phyloP scores from a whole-genome alignment of 257 asterid genomes.

The Capsicum chinense region DNA sequence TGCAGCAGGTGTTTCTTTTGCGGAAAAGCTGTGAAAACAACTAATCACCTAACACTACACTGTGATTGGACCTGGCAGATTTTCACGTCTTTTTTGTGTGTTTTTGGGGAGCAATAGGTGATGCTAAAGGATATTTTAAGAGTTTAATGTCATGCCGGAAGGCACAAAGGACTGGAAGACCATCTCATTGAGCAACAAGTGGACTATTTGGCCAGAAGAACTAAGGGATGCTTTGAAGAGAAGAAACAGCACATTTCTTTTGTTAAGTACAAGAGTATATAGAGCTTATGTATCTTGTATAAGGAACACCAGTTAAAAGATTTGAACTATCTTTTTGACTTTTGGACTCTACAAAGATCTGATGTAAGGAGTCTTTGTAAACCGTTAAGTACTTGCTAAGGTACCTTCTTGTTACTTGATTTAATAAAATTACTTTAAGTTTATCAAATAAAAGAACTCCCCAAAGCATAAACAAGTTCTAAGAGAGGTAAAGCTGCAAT shows the following conservation, averaged over 20 bases:
- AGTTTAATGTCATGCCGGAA: neutral
- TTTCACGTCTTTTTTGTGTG: neutral
- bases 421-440: neutral
- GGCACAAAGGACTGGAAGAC: constrained; percentile 16
- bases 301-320: neutral
- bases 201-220: neutral
- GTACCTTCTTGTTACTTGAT: neutral
- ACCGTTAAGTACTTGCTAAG: neutral
- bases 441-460: neutral
- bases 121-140: neutral
- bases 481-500: constrained; percentile 8
- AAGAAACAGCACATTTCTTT: neutral
- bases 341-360: neutral
- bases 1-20: neutral
- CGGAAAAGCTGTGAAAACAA: neutral
- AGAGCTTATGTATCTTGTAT: neutral
- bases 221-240: constrained; percentile 2
- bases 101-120: constrained; percentile 5
- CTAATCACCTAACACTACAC: neutral
- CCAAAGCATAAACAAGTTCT: neutral
- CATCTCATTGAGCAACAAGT: neutral
- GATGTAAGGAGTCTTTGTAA: neutral
- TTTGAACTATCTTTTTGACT: neutral
- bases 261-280: neutral
- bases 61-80: neutral